phyloP scores from a whole-genome alignment of 345 rosid species.

The Angophora floribunda region DNA sequence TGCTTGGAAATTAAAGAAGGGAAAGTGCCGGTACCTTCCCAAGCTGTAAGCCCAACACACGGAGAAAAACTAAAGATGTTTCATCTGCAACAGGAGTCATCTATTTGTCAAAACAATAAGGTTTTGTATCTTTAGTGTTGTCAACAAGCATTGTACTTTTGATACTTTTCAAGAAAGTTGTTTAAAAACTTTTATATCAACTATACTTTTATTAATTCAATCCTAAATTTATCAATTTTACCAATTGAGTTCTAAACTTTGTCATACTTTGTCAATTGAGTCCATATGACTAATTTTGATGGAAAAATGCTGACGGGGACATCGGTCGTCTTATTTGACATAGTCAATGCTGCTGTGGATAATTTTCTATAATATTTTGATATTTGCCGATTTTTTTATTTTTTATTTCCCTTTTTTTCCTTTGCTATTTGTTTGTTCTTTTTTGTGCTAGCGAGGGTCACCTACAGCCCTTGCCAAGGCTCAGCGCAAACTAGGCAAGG shows the following conservation, averaged over 20 bases:
- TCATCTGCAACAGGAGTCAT: background rate
- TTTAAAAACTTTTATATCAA: too few species aligned
- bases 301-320: accelerated
- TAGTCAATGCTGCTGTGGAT: accelerated
- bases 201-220: accelerated
- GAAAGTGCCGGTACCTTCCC: background rate
- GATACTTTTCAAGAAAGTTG: background rate
- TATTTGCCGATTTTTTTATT: too few species aligned
- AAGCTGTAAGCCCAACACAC: background rate
- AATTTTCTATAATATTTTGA: too few species aligned
- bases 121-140: background rate
- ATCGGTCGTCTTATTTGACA: accelerated
- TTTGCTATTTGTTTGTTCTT: background rate
- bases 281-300: too few species aligned
- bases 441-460: background rate
- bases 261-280: too few species aligned
- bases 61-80: background rate
- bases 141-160: background rate
- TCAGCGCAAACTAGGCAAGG: accelerated
- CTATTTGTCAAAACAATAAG: background rate
- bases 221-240: accelerated
- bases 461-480: background rate
- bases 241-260: accelerated
- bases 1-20: background rate
- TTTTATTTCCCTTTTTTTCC: background rate